Evolutionary conservation across 2,329 filamentous ascomycete species (phyloP).

Genomic region (Pseudocercospora musae): DNA sequence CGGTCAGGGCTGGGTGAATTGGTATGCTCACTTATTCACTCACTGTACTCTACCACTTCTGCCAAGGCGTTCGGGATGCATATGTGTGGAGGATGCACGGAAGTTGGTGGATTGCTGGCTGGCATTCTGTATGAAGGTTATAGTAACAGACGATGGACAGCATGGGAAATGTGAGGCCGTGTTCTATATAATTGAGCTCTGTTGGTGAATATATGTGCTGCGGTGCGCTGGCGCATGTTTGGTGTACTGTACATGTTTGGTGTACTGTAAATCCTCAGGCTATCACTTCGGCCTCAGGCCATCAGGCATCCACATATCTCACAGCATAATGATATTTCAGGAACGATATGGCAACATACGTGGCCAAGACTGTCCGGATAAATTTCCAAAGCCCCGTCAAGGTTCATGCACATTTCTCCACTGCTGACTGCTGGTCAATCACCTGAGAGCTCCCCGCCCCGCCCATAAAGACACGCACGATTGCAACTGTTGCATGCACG

Average conservation of each 20-base stretch:
- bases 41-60: not conserved
- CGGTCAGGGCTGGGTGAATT: not conserved
- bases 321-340: too few species aligned
- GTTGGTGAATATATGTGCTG: too few species aligned
- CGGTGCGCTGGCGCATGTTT: not conserved
- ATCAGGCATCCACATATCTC: too few species aligned
- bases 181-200: too few species aligned
- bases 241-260: too few species aligned
- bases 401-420: constrained; percentile 3
- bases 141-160: not conserved
- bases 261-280: too few species aligned
- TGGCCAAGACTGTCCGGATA: too few species aligned
- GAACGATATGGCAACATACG: too few species aligned
- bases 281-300: too few species aligned
- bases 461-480: constrained; percentile 2
- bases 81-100: not conserved
- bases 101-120: not conserved
- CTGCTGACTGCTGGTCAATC: too few species aligned
- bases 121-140: too few species aligned
- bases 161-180: not conserved
- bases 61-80: not conserved
- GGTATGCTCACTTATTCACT: not conserved
- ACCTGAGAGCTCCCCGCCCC: too few species aligned
- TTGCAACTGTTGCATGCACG: constrained; percentile 6
- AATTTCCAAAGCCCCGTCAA: not conserved